Evolutionary conservation across 2,329 filamentous ascomycete genomes (phyloP), one percentile per base, ranked within the genome.

Genomic region (Curvularia hawaiiensis): DNA sequence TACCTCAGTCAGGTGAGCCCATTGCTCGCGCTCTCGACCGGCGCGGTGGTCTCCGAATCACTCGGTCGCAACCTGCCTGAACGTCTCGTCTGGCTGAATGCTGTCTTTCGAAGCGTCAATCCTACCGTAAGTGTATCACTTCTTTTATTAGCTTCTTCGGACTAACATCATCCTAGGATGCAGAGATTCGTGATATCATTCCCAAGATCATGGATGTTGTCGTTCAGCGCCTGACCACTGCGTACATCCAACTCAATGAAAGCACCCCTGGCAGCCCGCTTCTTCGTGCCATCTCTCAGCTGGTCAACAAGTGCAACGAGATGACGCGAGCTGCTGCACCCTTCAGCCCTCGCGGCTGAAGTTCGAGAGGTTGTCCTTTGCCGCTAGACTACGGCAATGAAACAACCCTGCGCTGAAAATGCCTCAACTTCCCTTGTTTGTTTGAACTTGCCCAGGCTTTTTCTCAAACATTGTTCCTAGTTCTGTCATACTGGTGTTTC

Each of bases 171-270:
- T 11, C 46, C 9, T 38, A 84, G 81, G 81, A 85, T 61, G 66
- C 76, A 39, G 84, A 87, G 46, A 81, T 87, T 54, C 77, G 74
- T 43, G 82, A 86, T 54, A 81, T 87, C 18, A 80, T 82, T 12
- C 83, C 84, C 1, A 81, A 80, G 68, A 86, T 87, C 60, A 84
- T 88, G 80, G 83, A 85, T 31, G 81, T 86, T 54, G 76, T 88
- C 45, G 80, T 79, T 47, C 78, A 84, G 66, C 82, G 85, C 47
- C 76, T 88, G 46, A 83, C 86, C 53, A 76, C 74, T 30, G 77
- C 84, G 20, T 87, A 86, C 72, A 84, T 86, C 78, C 71, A 78
- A 24, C 78, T 86, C 52, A 82, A 83, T 4, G 79, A 85, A 71
- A 78, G 70, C 41, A 78, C 80, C 39, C 82, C 82, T 1, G 77